Conservation (phyloP, 768 basidiomycete genomes). For the Mycena epipterygia region DNA sequence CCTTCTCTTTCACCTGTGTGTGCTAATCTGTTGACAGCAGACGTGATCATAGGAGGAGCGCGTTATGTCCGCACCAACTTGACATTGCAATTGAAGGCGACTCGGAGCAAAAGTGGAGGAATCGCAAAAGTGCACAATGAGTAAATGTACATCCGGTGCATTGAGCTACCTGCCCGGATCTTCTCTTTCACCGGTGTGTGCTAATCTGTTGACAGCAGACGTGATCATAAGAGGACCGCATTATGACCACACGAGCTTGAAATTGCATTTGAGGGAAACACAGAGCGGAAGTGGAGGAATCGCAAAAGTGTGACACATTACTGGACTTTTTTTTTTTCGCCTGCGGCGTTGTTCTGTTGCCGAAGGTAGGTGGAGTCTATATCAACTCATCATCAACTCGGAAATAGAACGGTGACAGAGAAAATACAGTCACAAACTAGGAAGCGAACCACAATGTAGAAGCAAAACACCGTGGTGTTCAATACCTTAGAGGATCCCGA, state of each 20-base stretch:
- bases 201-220: slow-evolving; percentile 11
- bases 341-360: no score
- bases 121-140: slow-evolving; percentile 15
- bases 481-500: no score
- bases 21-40: slow-evolving; percentile 10
- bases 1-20: slow-evolving; percentile 17
- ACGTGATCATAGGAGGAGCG: slow-evolving; percentile 10
- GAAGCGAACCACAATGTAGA: no score
- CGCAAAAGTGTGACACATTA: slow-evolving; percentile 6
- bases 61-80: slow-evolving; percentile 14
- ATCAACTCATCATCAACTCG: no score
- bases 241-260: slow-evolving; percentile 6
- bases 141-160: slow-evolving; percentile 10
- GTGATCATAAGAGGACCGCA: slow-evolving; percentile 14
- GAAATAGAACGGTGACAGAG: no score
- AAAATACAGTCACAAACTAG: no score
- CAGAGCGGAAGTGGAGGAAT: slow-evolving; percentile 11
- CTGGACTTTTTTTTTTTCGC: not conserved
- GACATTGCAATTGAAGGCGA: slow-evolving; percentile 8
- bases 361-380: no score
- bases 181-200: slow-evolving; percentile 5
- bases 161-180: slow-evolving; percentile 1
- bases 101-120: slow-evolving; percentile 5
- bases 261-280: slow-evolving; percentile 13
- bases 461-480: no score